These are phyloP conservation scores for Cichorium intybus DNA, from an alignment of 140 eudicot genomes.

Conservation along the genomic window DNA sequence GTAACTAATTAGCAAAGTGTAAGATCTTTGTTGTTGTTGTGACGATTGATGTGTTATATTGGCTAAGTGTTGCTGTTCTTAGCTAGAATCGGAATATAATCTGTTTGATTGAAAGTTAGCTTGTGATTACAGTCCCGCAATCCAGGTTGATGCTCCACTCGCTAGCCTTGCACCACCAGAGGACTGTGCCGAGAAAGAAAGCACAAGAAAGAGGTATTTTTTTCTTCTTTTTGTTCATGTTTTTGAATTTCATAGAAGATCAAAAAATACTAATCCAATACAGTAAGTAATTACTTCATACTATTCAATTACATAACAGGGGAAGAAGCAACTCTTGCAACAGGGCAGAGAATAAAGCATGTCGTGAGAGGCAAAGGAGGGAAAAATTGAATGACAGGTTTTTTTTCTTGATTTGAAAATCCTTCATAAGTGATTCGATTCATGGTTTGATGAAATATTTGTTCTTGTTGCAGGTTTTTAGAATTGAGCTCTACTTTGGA, in stretches of 20 bases:
- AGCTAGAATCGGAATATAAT: not conserved
- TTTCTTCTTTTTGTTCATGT: not conserved
- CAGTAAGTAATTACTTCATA: not conserved
- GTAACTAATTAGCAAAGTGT: not conserved
- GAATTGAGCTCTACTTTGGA: constrained; percentile 75
- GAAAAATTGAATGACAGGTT: constrained; percentile 80
- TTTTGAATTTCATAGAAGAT: not conserved
- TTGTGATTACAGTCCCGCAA: constrained; percentile 40
- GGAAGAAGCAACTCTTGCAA: constrained; percentile 53
- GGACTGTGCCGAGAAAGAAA: constrained; percentile 48
- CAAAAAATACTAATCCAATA: not conserved
- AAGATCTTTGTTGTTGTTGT: not conserved
- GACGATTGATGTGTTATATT: not conserved
- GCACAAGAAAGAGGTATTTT: constrained; percentile 69
- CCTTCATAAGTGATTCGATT: too few relatives aligned
- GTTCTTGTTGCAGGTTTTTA: constrained; percentile 49
- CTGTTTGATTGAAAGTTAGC: constrained; percentile 16
- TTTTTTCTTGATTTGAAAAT: not conserved
- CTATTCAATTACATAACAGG: constrained; percentile 38
- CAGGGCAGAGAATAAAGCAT: constrained; percentile 64
- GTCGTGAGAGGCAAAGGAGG: constrained; percentile 82
- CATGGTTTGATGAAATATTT: not conserved
- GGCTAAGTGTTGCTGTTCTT: not conserved
- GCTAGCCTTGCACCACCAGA: constrained; percentile 34
- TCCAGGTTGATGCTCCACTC: constrained; percentile 43